phyloP scores from a whole-genome alignment of 1,284 basidiomycete genomes.

The Ceratobasidium sp. region DNA sequence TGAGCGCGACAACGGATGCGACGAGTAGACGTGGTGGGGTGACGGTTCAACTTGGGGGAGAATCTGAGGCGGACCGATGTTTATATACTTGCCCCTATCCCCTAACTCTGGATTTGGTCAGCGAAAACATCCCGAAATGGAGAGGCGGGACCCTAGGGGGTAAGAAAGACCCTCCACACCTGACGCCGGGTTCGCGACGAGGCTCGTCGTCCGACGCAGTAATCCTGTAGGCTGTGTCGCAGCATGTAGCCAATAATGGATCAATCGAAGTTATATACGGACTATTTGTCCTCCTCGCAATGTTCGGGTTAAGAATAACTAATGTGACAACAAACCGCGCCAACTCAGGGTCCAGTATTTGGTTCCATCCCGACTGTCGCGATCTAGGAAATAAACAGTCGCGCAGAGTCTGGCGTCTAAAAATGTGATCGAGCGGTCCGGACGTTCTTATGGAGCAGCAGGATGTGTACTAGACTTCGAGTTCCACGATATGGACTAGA shows the following conservation, averaged over 20 bases:
- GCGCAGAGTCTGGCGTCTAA: too few relatives aligned
- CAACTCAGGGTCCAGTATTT: slow-evolving; percentile 2
- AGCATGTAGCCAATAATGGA: too few relatives aligned
- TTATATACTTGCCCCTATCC: background rate
- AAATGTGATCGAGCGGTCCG: too few relatives aligned
- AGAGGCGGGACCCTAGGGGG: background rate
- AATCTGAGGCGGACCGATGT: background rate
- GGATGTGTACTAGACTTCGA: too few relatives aligned
- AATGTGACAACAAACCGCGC: slow-evolving; percentile 9
- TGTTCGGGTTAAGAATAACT: too few relatives aligned
- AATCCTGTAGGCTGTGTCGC: background rate
- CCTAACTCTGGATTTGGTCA: background rate
- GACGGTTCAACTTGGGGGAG: background rate
- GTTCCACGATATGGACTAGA: too few relatives aligned
- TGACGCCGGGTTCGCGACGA: background rate
- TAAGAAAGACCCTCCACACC: background rate
- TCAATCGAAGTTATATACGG: too few relatives aligned
- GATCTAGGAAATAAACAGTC: too few relatives aligned
- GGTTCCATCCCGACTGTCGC: background rate
- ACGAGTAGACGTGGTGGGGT: background rate
- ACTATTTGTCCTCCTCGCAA: too few relatives aligned
- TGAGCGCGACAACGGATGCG: background rate
- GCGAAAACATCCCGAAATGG: background rate
- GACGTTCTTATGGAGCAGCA: too few relatives aligned
- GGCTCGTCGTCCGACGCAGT: background rate